Base-by-base conservation (phyloP, 2,329 filamentous ascomycete species). In the Exutisphaerella laricina region DNA sequence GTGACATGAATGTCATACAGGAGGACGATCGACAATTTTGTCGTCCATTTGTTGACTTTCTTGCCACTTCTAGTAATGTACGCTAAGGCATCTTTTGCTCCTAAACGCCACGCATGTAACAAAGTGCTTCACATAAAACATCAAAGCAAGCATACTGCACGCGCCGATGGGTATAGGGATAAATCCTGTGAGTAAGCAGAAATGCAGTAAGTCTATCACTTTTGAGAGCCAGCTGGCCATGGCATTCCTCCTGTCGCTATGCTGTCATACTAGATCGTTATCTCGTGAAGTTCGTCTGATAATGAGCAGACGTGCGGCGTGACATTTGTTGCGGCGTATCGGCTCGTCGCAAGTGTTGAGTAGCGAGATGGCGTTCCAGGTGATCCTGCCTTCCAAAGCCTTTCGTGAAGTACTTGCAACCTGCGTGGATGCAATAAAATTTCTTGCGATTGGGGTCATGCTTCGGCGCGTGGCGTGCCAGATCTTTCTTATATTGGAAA, bases 381-480 rank as follows among this genome's bases (percentile, higher is more conserved):
- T 55, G 52, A 38, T 55, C 52, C 21, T 46, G 47, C 9, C 52
- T 18, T 2, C 52, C 50, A 28, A 55, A 55, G 1, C 52, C 52
- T 25, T 48, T 51, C 13, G 23, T 39, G 18, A 45, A 26, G 31
- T 53, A 55, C 18, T 55, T 55, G 39, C 52, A 55, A 3, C 39
- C 46, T 8, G 20, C n/a, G 16, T 48, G 41, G 5, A 25, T 36
- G 29, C 52, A 55, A 26, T 47, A 44, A 41, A 30, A 55, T 25
- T 40, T 38, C 23, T 41, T 45, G 21, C 49, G 37, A 37, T 55
- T 49, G 3, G 52, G 52, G 18, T 55, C 50, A 33, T 55, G 52
- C 9, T 45, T 43, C 7, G 49, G 52, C 14, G 49, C 18, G 40
- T 55, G 52, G n/a, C 52, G 32, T 8, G 28, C 25, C 28, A 55